phyloP scores from a whole-genome alignment of 2,329 filamentous ascomycete genomes.

The Colletotrichum nymphaeae region DNA sequence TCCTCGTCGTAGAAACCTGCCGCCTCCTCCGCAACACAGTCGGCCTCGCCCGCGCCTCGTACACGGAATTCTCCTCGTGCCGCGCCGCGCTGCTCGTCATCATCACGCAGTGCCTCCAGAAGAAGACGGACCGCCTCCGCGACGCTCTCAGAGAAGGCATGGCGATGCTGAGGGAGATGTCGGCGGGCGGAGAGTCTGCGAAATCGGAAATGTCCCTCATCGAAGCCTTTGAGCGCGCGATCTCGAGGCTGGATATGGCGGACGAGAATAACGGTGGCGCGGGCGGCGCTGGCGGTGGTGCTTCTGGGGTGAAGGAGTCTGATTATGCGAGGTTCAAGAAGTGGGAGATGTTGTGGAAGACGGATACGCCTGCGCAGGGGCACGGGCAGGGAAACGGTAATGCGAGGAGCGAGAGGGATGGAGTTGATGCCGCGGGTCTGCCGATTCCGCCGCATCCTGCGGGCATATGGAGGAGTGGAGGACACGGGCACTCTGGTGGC shows the following conservation, averaged over 20 bases:
- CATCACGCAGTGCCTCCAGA: constrained; percentile 51
- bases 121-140: constrained; percentile 52
- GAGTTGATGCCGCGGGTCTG: constrained; percentile 12
- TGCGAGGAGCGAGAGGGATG: constrained; percentile 38
- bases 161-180: constrained; percentile 64
- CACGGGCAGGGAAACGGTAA: constrained; percentile 38
- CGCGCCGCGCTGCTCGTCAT: constrained; percentile 64
- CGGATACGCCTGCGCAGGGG: constrained; percentile 42
- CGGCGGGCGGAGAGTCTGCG: constrained; percentile 62
- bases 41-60: constrained; percentile 65
- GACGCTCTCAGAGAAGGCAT: constrained; percentile 61
- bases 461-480: constrained; percentile 12
- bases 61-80: constrained; percentile 67
- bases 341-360: constrained; percentile 56
- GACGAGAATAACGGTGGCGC: constrained; percentile 40
- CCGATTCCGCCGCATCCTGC: constrained; percentile 27
- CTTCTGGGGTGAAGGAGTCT: constrained; percentile 50
- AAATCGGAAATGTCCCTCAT: constrained; percentile 65
- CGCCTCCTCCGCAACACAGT: constrained; percentile 60
- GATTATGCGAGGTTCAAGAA: constrained; percentile 57
- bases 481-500: neutral
- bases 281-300: neutral
- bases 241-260: constrained; percentile 56
- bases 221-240: constrained; percentile 62
- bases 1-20: constrained; percentile 62